Percentiles rank a stretch among this genome's conserved stretches.
These are phyloP conservation scores for Calophaca sinica DNA, from an alignment of 306 rosid genomes.

Conservation along the genomic window DNA sequence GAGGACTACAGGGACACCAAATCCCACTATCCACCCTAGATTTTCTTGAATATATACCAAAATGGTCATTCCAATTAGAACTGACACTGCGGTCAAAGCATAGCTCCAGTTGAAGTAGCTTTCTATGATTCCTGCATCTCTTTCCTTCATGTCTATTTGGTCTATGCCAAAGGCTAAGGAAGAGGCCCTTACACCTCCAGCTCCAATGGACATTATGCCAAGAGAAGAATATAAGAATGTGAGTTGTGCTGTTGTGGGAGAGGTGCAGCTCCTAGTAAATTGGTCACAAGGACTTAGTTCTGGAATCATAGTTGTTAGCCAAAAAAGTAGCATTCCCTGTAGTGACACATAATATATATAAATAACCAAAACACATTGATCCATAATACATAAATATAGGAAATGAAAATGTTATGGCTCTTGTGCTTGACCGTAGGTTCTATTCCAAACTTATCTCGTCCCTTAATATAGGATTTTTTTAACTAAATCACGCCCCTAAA, in stretches of 20 bases:
- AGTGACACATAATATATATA: not conserved
- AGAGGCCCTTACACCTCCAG: slow-evolving; percentile 43
- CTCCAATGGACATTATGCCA: slow-evolving; percentile 31
- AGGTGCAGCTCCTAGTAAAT: slow-evolving; percentile 4
- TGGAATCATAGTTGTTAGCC: slow-evolving; percentile 50
- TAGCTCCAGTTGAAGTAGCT: slow-evolving; percentile 11
- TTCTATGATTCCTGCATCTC: not conserved
- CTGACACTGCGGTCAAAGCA: not conserved
- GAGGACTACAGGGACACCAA: slow-evolving; percentile 9
- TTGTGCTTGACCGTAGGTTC: not conserved
- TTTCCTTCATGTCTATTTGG: slow-evolving; percentile 16
- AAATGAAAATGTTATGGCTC: not conserved
- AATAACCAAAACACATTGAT: not conserved
- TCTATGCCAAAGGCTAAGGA: slow-evolving; percentile 34
- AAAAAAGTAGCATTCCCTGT: slow-evolving; percentile 39
- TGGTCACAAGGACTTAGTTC: slow-evolving; percentile 20
- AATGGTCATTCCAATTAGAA: slow-evolving; percentile 24
- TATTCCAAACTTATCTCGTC: too few species aligned
- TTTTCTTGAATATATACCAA: slow-evolving; percentile 33
- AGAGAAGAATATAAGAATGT: slow-evolving; percentile 30
- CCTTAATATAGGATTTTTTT: too few species aligned
- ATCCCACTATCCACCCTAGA: slow-evolving; percentile 26
- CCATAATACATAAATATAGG: not conserved
- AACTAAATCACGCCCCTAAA: too few species aligned
- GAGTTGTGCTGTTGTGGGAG: slow-evolving; percentile 22